These are phyloP conservation scores for Tuber magnatum DNA, from an alignment of 495 filamentous ascomycete genomes.

Conservation along the genomic window DNA sequence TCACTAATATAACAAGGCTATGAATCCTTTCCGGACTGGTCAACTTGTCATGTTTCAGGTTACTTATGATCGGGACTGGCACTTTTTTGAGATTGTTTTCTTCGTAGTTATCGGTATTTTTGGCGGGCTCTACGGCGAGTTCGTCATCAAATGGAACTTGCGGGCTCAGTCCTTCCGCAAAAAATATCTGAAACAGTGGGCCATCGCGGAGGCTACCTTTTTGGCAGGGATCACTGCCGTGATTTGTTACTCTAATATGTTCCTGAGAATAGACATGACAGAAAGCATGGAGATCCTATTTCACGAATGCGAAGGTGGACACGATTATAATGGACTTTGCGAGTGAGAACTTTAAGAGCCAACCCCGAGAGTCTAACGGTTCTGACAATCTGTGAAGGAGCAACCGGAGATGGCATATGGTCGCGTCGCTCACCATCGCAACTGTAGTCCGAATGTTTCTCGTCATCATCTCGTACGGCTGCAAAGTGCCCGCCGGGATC, in stretches of 20 bases:
- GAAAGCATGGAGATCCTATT: conserved; percentile 99
- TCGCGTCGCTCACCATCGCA: conserved; percentile 70
- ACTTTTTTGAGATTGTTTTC: conserved; percentile 93
- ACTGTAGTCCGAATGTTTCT: conserved; percentile 73
- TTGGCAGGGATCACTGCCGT: conserved; percentile 77
- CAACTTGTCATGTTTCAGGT: conserved; percentile 99
- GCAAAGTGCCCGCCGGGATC: conserved; percentile 95
- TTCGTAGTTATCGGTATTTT: conserved; percentile 88
- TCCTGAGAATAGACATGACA: conserved; percentile 95
- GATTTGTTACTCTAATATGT: conserved; percentile 92
- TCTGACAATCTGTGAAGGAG: conserved; percentile 23
- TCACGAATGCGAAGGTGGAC: conserved; percentile 83
- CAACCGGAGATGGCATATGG: conserved; percentile 62
- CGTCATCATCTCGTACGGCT: conserved; percentile 95
- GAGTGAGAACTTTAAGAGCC: conserved; percentile 50
- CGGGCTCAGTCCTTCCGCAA: conserved; percentile 87
- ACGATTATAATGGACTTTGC: conserved; percentile 90
- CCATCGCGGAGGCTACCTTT: conserved; percentile 79
- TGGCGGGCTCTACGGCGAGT: conserved; percentile 89
- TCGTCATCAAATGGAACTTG: conserved; percentile 98
- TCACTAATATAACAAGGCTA: conserved; percentile 47
- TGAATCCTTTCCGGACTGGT: conserved; percentile 98
- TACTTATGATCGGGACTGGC: conserved; percentile 90
- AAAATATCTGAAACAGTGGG: conserved; percentile 78
- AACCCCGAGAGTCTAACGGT: background rate